Evolutionary conservation across 768 basidiomycete genomes (phyloP), one percentile per base, ranked within the genome.

Genomic region (Podaxis sp.): DNA sequence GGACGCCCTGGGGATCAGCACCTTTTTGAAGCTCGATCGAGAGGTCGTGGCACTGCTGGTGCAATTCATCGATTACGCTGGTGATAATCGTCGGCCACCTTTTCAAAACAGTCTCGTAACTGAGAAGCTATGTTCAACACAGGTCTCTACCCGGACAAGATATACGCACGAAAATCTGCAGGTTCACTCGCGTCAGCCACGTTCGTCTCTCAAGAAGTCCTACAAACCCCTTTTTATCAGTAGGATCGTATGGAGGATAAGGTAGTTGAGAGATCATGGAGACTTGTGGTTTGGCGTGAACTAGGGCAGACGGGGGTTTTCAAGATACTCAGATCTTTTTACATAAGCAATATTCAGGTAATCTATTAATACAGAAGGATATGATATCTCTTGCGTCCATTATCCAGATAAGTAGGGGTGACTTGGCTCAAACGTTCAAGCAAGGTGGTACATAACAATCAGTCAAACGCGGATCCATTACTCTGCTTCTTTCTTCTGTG

Each of bases 1-100:
- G 57, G 19, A 72, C 70, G 66, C 69, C 69, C 46, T 62, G 64
- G 13, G 64, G 61, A 24, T 63, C 64, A 46, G 68, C 65, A 22
- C 68, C 57, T 40, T 70, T 54, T 39, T 74, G 71, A n/a, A 75
- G 66, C 52, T 76, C 73, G 57, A 84, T 65, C 7, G 84, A 80
- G 36, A 90, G 73, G 15, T 81, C 77, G 70, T 94, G 91, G 64
- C 89, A 89, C 61, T 83, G 71, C 48, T 85, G 83, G 67, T 91
- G 84, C 48, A 98, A 71, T 49, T 86, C 84, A 73, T 95, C 91
- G 65, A 96, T 88, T 52, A 94, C 79, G 17, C 77, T 80, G 1
- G 95, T 93, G 59, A 96, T 82, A 69, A 98, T 96, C 52, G 90
- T 81, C 4, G 91, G 91, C 88, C 93, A 94, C 59, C 92, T 80